Evolutionary conservation across 306 rosid species (phyloP).

Genomic region (Cyamopsis tetragonoloba): DNA sequence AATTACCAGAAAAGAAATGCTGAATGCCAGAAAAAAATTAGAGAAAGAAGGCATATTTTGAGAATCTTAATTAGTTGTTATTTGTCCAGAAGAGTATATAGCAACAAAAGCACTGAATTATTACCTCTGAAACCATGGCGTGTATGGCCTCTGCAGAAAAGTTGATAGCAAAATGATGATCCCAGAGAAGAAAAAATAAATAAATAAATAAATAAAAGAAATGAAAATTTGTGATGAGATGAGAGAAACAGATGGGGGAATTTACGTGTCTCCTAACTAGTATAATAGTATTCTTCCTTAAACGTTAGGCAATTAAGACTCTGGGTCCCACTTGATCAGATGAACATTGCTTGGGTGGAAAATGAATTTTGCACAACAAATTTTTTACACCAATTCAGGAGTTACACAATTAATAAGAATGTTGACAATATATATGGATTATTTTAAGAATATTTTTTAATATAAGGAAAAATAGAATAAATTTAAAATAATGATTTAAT

Average conservation of each 20-base stretch:
- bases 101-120: not conserved
- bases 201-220: too few relatives aligned
- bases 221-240: not conserved
- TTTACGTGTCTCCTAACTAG: conserved; percentile 37
- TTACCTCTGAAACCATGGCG: conserved; percentile 64
- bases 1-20: not conserved
- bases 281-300: conserved; percentile 31
- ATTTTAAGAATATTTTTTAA: too few relatives aligned
- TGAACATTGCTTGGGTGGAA: conserved; percentile 3
- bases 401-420: not conserved
- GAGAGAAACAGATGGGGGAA: conserved; percentile 30
- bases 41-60: conserved; percentile 8
- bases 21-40: conserved; percentile 19
- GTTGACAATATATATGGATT: too few relatives aligned
- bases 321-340: conserved; percentile 48
- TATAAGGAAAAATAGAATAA: too few relatives aligned
- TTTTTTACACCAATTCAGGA: not conserved
- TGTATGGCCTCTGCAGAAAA: conserved; percentile 18
- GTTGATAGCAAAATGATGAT: conserved; percentile 37
- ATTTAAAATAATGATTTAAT: too few relatives aligned
- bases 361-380: not conserved
- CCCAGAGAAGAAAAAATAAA: conserved; percentile 28
- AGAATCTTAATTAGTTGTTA: not conserved
- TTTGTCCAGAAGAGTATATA: conserved; percentile 9
- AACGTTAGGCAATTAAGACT: conserved; percentile 36